phyloP scores from a whole-genome alignment of 2,329 filamentous ascomycete species.

The Diplodia sapinea region DNA sequence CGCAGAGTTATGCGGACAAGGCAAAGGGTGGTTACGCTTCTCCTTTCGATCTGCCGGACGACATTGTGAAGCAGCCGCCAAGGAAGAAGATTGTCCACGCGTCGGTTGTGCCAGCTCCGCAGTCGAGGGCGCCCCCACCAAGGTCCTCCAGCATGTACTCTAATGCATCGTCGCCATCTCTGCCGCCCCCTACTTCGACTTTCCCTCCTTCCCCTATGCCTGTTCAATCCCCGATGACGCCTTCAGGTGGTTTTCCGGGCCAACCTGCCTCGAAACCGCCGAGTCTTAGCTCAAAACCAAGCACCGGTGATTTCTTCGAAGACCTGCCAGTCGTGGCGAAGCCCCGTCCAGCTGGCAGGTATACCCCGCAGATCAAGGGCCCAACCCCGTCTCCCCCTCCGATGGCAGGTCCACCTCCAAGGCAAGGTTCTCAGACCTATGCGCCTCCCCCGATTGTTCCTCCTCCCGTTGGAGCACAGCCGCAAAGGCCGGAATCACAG shows the following conservation, averaged over 20 bases:
- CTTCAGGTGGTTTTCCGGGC: conserved; percentile 33
- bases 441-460: conserved; percentile 14
- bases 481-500: conserved; percentile 27
- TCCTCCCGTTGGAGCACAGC: conserved; percentile 15
- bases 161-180: conserved; percentile 35
- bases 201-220: conserved; percentile 51
- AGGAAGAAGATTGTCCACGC: conserved; percentile 44
- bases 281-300: conserved; percentile 37
- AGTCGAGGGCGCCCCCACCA: conserved; percentile 58
- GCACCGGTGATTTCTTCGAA: conserved; percentile 54
- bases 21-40: conserved; percentile 91
- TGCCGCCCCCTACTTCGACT: conserved; percentile 40
- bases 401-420: conserved; percentile 6
- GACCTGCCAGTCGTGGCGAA: conserved; percentile 55
- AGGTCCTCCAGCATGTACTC: conserved; percentile 67
- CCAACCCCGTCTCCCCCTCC: conserved; percentile 37
- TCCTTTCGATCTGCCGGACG: conserved; percentile 93
- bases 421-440: conserved; percentile 23
- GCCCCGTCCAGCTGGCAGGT: conserved; percentile 47
- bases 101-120: conserved; percentile 39
- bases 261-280: conserved; percentile 36
- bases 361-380: conserved; percentile 44
- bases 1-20: conserved; percentile 87
- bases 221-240: conserved; percentile 45
- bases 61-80: conserved; percentile 75